Percentiles rank a stretch among this genome's conserved stretches.
These are phyloP conservation scores for Hypholoma sublateritium DNA, from an alignment of 768 basidiomycete species.

Conservation along the genomic window DNA sequence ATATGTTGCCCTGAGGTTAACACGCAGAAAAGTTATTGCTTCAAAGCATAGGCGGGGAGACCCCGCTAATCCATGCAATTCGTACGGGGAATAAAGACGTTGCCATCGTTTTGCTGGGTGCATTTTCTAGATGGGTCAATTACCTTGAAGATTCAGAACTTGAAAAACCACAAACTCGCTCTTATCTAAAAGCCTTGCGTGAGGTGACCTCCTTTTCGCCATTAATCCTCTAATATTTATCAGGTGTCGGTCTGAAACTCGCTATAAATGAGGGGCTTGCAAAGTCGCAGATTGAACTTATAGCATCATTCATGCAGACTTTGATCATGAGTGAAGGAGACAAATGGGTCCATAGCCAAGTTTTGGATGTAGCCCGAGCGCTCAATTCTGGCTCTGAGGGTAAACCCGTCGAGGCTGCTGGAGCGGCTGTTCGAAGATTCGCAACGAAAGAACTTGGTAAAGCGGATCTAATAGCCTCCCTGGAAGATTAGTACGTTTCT, in stretches of 20 bases:
- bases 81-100: constrained; percentile 82
- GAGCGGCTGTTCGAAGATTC: constrained; percentile 77
- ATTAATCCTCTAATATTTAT: constrained; percentile 2
- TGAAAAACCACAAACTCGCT: constrained; percentile 62
- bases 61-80: constrained; percentile 91
- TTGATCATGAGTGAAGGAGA: constrained; percentile 97
- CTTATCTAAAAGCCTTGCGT: constrained; percentile 80
- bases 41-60: constrained; percentile 82
- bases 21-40: constrained; percentile 59
- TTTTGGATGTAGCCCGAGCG: constrained; percentile 66
- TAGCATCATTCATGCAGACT: constrained; percentile 92
- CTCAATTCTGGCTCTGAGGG: constrained; percentile 66
- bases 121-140: constrained; percentile 91
- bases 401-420: constrained; percentile 75
- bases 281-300: constrained; percentile 78
- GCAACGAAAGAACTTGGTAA: constrained; percentile 84
- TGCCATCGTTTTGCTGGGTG: constrained; percentile 84
- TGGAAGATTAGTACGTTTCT: constrained; percentile 84
- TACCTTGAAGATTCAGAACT: constrained; percentile 82
- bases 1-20: neutral
- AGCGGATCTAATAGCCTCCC: constrained; percentile 71
- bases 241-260: constrained; percentile 83
- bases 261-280: constrained; percentile 89
- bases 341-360: constrained; percentile 78
- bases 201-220: constrained; percentile 21